Evolutionary conservation across 352 stramenopile genomes (phyloP).

Genomic region (Elongisporangium prolatum): DNA sequence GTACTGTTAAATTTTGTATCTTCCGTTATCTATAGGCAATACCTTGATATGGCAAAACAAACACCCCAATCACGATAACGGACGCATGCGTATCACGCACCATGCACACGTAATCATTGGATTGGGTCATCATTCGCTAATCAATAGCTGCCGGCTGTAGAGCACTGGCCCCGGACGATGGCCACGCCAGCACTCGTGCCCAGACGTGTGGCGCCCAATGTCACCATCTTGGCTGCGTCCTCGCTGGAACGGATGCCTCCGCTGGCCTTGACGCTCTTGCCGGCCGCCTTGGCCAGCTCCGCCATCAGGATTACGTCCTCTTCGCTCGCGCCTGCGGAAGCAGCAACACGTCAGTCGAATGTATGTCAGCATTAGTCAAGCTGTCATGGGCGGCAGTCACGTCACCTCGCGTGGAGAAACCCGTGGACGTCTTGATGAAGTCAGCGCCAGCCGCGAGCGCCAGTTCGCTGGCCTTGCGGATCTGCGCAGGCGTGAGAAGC

Average conservation of each 20-base stretch:
- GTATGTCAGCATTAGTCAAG: not conserved
- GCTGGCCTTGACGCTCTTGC: slow-evolving; percentile 79
- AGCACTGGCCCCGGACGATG: slow-evolving; percentile 41
- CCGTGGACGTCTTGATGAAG: slow-evolving; percentile 88
- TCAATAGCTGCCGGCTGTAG: not conserved
- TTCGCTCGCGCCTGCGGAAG: slow-evolving; percentile 49
- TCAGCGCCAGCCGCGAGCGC: slow-evolving; percentile 63
- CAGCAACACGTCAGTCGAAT: slow-evolving; percentile 5
- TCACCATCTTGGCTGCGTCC: slow-evolving; percentile 70
- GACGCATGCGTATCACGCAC: not conserved
- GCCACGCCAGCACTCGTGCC: slow-evolving; percentile 65
- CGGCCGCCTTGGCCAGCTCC: slow-evolving; percentile 43
- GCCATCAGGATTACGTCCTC: slow-evolving; percentile 77
- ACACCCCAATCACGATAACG: not conserved
- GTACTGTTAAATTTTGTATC: not conserved
- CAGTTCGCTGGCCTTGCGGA: slow-evolving; percentile 63
- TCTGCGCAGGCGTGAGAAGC: slow-evolving; percentile 64
- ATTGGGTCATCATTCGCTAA: not conserved
- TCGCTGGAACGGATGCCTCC: slow-evolving; percentile 66
- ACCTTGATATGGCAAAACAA: not conserved
- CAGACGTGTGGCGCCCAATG: slow-evolving; percentile 61
- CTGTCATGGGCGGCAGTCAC: slow-evolving; percentile 4
- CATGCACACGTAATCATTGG: slow-evolving; percentile 1
- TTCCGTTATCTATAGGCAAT: not conserved
- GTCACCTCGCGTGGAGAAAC: slow-evolving; percentile 73